A percentile compares a stretch with the other conserved stretches of the same genome.
Conservation (phyloP, 2,329 filamentous ascomycete genomes). For the Xylaria sp. region DNA sequence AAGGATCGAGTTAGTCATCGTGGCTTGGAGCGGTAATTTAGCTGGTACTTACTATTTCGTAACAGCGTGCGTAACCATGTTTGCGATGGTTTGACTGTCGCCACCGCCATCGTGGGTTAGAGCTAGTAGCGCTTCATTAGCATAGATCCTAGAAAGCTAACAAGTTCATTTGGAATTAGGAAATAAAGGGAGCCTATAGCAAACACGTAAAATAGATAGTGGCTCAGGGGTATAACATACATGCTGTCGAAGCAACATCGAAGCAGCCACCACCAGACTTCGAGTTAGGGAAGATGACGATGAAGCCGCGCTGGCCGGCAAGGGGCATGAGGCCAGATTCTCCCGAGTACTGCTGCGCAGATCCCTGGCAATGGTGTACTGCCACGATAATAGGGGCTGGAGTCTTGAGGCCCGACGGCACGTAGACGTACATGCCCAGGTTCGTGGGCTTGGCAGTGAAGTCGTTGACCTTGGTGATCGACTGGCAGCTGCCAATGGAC, state of each 20-base stretch:
- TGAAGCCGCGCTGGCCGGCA: slow-evolving; percentile 66
- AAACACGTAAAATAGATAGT: no score
- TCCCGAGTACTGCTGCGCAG: slow-evolving; percentile 62
- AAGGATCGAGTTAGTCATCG: not conserved
- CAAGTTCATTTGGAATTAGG: not conserved
- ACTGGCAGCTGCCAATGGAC: slow-evolving; percentile 45
- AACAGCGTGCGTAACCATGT: slow-evolving; percentile 53
- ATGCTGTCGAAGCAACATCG: slow-evolving; percentile 65
- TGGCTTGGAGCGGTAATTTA: not conserved
- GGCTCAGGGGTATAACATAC: slow-evolving; percentile 41
- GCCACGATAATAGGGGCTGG: slow-evolving; percentile 62
- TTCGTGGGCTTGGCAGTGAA: slow-evolving; percentile 50
- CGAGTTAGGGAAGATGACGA: slow-evolving; percentile 61
- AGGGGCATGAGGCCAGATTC: slow-evolving; percentile 63
- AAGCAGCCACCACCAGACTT: slow-evolving; percentile 62
- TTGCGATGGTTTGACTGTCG: slow-evolving; percentile 54
- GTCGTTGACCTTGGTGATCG: slow-evolving; percentile 48
- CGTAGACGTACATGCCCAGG: slow-evolving; percentile 52
- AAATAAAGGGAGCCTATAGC: no score
- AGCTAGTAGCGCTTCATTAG: slow-evolving; percentile 32
- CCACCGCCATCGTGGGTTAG: slow-evolving; percentile 54
- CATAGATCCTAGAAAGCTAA: not conserved
- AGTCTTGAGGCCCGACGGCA: slow-evolving; percentile 49
- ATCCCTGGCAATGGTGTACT: slow-evolving; percentile 67
- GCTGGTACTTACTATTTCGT: slow-evolving; percentile 43